Evolutionary conservation across 805 yeast genomes (phyloP).

Genomic region (Millerozyma miso): DNA sequence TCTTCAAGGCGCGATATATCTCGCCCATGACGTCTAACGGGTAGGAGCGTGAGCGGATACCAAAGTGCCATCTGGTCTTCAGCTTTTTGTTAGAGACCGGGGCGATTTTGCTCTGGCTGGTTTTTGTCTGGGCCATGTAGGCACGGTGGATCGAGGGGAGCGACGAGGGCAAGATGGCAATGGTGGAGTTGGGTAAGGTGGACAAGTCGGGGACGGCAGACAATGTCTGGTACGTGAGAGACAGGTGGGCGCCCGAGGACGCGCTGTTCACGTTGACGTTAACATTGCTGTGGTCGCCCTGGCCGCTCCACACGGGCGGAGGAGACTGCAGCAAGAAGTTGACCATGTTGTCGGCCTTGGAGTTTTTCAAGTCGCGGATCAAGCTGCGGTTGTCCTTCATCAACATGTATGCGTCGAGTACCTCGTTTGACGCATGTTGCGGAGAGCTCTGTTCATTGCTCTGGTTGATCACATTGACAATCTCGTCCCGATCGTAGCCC

Average conservation of each 20-base stretch:
- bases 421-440: constrained; percentile 53
- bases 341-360: constrained; percentile 49
- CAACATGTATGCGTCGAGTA: constrained; percentile 79
- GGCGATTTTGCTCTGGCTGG: constrained; percentile 28
- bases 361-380: constrained; percentile 60
- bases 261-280: constrained; percentile 21
- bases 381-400: constrained; percentile 74
- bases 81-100: constrained; percentile 75
- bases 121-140: constrained; percentile 63
- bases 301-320: constrained; percentile 42
- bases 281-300: constrained; percentile 11
- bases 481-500: constrained; percentile 87
- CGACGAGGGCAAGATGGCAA: constrained; percentile 90
- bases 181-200: constrained; percentile 67
- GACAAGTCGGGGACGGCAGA: constrained; percentile 45
- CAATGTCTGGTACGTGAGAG: constrained; percentile 44
- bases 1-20: constrained; percentile 88
- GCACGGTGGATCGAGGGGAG: constrained; percentile 94
- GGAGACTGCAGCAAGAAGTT: constrained; percentile 59
- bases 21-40: constrained; percentile 99
- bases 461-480: constrained; percentile 62
- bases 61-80: constrained; percentile 97
- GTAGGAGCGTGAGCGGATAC: constrained; percentile 91
- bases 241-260: constrained; percentile 43
- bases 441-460: constrained; percentile 34